phyloP scores from a whole-genome alignment of 768 basidiomycete species.

The Baorangia bicolor region DNA sequence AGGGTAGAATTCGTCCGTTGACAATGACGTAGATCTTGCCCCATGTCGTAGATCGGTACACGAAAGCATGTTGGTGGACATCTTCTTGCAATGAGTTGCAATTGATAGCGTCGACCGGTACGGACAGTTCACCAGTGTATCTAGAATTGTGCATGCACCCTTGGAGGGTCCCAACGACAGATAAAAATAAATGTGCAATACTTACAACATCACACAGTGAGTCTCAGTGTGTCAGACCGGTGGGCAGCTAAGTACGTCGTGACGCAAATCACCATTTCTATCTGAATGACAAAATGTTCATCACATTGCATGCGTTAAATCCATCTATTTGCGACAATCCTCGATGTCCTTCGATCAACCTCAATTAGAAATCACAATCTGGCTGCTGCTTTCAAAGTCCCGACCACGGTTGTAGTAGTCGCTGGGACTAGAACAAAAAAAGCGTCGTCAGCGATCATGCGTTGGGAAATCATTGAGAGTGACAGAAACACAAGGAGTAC shows the following conservation, averaged over 20 bases:
- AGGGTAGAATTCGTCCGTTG: not conserved
- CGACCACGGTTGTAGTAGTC: too few species aligned
- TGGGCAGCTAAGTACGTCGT: not conserved
- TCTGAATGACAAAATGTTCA: too few species aligned
- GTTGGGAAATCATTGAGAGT: too few species aligned
- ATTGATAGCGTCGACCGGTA: conserved; percentile 62
- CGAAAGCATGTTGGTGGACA: conserved; percentile 80
- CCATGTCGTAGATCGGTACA: conserved; percentile 68
- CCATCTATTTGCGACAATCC: too few species aligned
- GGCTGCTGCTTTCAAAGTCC: too few species aligned
- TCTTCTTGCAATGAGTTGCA: conserved; percentile 84
- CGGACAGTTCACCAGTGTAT: not conserved
- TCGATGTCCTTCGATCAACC: too few species aligned
- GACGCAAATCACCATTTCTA: not conserved
- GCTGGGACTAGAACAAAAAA: too few species aligned
- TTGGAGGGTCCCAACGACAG: too few species aligned
- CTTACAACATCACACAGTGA: not conserved
- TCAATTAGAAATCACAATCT: too few species aligned
- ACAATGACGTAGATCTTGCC: not conserved
- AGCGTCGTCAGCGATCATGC: too few species aligned
- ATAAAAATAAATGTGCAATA: not conserved
- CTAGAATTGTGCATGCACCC: not conserved
- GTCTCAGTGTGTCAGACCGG: not conserved
- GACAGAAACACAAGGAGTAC: too few species aligned
- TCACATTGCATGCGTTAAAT: too few species aligned